Base-by-base conservation (phyloP, 495 filamentous ascomycete species). In the Aspergillus sclerotioniger region DNA sequence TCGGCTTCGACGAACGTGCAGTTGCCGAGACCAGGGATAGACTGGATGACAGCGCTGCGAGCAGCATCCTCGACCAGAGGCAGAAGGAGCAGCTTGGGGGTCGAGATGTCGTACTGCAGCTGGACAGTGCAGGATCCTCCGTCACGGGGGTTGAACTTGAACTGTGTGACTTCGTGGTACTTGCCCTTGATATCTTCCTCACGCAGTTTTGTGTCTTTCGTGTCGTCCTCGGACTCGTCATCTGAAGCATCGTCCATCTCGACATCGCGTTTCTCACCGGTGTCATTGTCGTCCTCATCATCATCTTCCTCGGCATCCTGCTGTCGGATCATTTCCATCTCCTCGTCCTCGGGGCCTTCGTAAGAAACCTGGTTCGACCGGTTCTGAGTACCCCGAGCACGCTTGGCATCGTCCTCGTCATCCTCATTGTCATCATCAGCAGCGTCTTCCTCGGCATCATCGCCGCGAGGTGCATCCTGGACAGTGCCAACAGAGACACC, bases 51-150 rank as follows among this genome's bases (percentile, higher is more conserved):
- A 4, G 93, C 83, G 59, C 81, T 81, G 60, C 82, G 84, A 59
- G 86, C 83, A 32, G 89, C 89, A 3, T 83, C 78, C 73, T 96
- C 91, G 59, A 96, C 89, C 58, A 98, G 79, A 59, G 87, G 90
- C 59, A 97, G 83, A 79, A 98, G 90, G 48, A 99, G 86, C 54
- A 99, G 76, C 78, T 99, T 99, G 60, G 95, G 87, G 21, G 87
- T 89, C 32, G 81, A 72, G 52, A 86, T 82, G 56, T 88, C 83
- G 71, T 94, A 98, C 71, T 97, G 89, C 60, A 98, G 80, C 39
- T 85, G 86, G 66, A 98, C 83, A 46, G 88, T 80, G 71, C 89
- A 92, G 76, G 85, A 89, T 48, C 82, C 79, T 62, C 91, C 92
- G 43, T 75, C 76, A 56, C 77, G 73, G 54, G 90, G 82, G 73